Base-by-base conservation (phyloP, 768 basidiomycete genomes). In the Suillus luteus region DNA sequence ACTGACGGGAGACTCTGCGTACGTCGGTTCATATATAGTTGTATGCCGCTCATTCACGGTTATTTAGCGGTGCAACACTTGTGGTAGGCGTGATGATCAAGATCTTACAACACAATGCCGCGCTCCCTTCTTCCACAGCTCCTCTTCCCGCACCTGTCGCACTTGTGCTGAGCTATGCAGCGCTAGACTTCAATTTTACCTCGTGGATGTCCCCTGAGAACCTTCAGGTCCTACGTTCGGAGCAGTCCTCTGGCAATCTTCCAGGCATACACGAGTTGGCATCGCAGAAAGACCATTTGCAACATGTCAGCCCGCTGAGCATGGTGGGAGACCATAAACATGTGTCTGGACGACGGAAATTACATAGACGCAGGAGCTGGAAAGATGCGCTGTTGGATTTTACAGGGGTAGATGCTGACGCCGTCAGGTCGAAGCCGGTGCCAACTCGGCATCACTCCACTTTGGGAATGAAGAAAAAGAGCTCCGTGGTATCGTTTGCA, bases 1-100 rank as follows among this genome's bases (percentile, higher is more conserved):
- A 62, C 71, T 97, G 57, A 86, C 89, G 5, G 96, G 96, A 2
- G 97, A 99, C 78, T 99, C 96, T n/a, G 97, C 97, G 96, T 97
- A 75, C 80, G 95, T 83, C 43, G 48, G 27, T 33, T 24, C 51
- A 41, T 64, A 41, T 54, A 57, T 60, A 17, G 22, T 52, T n/a
- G 8, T 44, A 35, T 54, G 51, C 19, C 33, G 41, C 64, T 66
- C 37, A 63, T 66, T 62, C 67, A 65, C 59, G 67, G 60, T 61
- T 43, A 64, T 55, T 55, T 65, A 97, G 96, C 43, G 97, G 97
- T 6, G 96, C 92, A 17, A 90, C 91, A 65, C 83, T 99, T 66
- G 91, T 90, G 8, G 85, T 91, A 22, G 92, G 91, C 60, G 86
- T 95, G 60, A 86, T 97, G 74, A 81, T 93, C 77, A 92, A 89